Percentiles rank a stretch among this genome's conserved stretches.
phyloP scores from a whole-genome alignment of 2,329 filamentous ascomycete species.

The Claviceps arundinis region DNA sequence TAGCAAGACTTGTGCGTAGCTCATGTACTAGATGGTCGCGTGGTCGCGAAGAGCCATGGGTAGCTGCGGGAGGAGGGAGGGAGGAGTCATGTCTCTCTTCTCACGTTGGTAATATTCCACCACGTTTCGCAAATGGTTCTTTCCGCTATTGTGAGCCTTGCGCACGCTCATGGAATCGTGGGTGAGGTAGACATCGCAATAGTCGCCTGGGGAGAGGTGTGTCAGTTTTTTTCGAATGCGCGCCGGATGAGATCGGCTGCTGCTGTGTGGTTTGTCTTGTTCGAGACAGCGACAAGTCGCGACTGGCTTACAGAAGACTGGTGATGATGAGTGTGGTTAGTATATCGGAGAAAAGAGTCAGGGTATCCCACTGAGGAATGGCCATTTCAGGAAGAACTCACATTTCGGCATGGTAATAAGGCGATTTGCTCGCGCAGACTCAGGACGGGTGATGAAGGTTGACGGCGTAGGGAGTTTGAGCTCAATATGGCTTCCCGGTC shows the following conservation, averaged over 20 bases:
- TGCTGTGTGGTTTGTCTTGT: neutral
- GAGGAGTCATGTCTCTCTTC: constrained; percentile 9
- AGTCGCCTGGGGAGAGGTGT: constrained; percentile 50
- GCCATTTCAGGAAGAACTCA: neutral
- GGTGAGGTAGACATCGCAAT: constrained; percentile 99
- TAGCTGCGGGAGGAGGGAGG: neutral
- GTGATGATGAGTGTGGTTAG: neutral
- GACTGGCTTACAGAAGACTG: constrained; percentile 18
- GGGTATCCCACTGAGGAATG: too few relatives aligned
- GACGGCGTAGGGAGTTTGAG: too few relatives aligned
- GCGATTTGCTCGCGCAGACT: too few relatives aligned
- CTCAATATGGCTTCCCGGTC: too few relatives aligned
- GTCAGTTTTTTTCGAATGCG: constrained; percentile 10
- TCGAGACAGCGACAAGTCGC: neutral
- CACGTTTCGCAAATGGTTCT: constrained; percentile 94
- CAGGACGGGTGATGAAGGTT: too few relatives aligned
- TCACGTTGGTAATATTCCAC: constrained; percentile 95
- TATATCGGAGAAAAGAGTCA: too few relatives aligned
- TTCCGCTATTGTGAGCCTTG: constrained; percentile 92
- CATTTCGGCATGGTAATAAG: constrained; percentile 6
- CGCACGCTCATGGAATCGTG: constrained; percentile 99
- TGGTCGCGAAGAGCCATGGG: neutral
- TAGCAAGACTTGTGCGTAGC: too few relatives aligned
- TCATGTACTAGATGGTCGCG: too few relatives aligned
- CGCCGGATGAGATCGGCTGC: neutral